These are phyloP conservation scores for Comarum palustre DNA, from an alignment of 306 rosid species.

Conservation along the genomic window DNA sequence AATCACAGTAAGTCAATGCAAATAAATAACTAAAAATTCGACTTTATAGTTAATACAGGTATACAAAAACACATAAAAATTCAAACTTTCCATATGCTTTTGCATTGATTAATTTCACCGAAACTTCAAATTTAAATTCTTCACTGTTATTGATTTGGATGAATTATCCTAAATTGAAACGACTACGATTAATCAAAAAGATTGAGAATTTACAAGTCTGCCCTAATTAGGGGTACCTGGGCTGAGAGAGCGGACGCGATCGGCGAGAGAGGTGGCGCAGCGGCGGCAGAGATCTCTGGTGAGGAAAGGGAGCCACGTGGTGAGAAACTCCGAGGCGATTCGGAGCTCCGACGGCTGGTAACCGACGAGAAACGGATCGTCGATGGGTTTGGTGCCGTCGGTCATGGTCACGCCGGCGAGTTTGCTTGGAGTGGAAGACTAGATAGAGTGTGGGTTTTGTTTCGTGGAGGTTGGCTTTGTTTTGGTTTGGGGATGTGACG, in stretches of 20 bases:
- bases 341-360: slow-evolving; percentile 68
- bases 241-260: slow-evolving; percentile 68
- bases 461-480: background rate
- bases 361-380: slow-evolving; percentile 52
- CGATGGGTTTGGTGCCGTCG: slow-evolving; percentile 10
- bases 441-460: background rate
- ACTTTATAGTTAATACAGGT: no score
- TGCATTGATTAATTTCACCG: background rate
- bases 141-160: background rate
- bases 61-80: background rate
- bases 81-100: background rate
- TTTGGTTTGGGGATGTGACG: background rate
- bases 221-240: slow-evolving; percentile 38
- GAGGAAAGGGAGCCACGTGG: slow-evolving; percentile 87
- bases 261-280: slow-evolving; percentile 59
- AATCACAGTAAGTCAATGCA: background rate
- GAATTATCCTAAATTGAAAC: background rate
- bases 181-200: background rate
- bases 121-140: background rate
- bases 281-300: slow-evolving; percentile 68
- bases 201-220: background rate
- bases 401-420: background rate
- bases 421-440: slow-evolving; percentile 7
- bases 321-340: slow-evolving; percentile 85
- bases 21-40: background rate